These are phyloP conservation scores for Xerocomus spinulosus DNA, from an alignment of 768 basidiomycete species.

Conservation along the genomic window DNA sequence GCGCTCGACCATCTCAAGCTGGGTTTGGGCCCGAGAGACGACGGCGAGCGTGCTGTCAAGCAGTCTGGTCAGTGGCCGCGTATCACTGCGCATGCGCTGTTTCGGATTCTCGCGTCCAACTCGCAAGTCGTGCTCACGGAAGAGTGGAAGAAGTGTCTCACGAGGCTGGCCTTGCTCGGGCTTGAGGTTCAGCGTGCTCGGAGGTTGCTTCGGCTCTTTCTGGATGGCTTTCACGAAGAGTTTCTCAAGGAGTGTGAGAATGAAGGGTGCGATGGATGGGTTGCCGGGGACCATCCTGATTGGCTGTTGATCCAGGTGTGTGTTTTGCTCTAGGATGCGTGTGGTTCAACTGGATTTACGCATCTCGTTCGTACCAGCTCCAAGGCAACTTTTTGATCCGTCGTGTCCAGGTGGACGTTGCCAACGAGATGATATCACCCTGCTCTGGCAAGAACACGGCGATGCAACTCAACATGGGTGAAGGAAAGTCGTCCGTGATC, in stretches of 20 bases:
- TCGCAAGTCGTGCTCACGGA: conserved; percentile 8
- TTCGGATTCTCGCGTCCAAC: conserved; percentile 26
- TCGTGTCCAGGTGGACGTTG: conserved; percentile 25
- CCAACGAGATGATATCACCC: conserved; percentile 32
- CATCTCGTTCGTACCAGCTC: conserved; percentile 22
- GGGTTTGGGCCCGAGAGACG: conserved; percentile 9
- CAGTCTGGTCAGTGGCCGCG: conserved; percentile 33
- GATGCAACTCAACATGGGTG: conserved; percentile 53
- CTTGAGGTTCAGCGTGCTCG: conserved; percentile 35
- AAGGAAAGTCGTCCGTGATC: conserved; percentile 46
- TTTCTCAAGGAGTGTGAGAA: conserved; percentile 16
- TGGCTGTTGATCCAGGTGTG: conserved; percentile 23
- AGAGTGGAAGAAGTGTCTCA: conserved; percentile 29
- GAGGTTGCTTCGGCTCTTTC: conserved; percentile 26
- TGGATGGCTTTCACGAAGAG: conserved; percentile 5
- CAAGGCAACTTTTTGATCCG: conserved; percentile 26
- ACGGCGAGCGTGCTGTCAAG: conserved; percentile 10
- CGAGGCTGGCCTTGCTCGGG: conserved; percentile 24
- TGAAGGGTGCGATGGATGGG: conserved; percentile 17
- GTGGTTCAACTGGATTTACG: background rate
- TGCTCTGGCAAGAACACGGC: conserved; percentile 30
- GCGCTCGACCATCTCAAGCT: conserved; percentile 1
- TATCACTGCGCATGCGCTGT: conserved; percentile 26
- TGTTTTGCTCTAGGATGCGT: background rate
- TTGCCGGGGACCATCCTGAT: conserved; percentile 11